These are phyloP conservation scores for Sphagnum tenellum DNA, from an alignment of 225 moss, liverwort and hornwort genomes.

Conservation along the genomic window DNA sequence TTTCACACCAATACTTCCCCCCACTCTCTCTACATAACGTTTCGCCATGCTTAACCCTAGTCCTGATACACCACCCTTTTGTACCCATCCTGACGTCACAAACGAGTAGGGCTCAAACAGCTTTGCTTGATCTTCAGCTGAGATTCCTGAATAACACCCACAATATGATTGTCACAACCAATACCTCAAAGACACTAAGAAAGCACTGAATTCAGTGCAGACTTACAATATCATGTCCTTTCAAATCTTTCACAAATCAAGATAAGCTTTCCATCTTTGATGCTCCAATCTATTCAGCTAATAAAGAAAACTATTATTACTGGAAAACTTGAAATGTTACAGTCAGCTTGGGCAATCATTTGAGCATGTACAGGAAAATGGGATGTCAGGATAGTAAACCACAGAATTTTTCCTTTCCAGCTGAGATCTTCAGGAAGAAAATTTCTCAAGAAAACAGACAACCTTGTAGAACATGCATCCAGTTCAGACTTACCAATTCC, in stretches of 20 bases:
- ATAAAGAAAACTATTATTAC: background rate
- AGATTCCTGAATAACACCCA: slow-evolving; percentile 13
- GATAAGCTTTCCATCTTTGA: background rate
- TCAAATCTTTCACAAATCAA: background rate
- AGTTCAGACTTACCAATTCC: slow-evolving; percentile 13
- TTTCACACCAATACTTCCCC: slow-evolving; percentile 20
- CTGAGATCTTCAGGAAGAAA: too few relatives aligned
- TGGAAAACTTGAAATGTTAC: background rate
- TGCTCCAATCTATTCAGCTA: background rate
- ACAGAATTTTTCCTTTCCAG: background rate
- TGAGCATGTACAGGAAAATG: too few relatives aligned
- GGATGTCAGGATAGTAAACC: background rate
- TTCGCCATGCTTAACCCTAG: slow-evolving; percentile 24
- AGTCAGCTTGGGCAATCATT: too few relatives aligned
- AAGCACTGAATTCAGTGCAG: too few relatives aligned
- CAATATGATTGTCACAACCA: background rate
- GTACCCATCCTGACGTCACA: slow-evolving; percentile 21
- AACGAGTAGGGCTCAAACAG: slow-evolving; percentile 26
- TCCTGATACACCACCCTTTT: slow-evolving; percentile 21
- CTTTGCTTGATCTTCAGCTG: slow-evolving; percentile 14
- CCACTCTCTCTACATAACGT: slow-evolving; percentile 22
- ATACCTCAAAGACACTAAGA: too few relatives aligned
- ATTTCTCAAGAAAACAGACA: background rate
- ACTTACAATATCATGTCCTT: too few relatives aligned
- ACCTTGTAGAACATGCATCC: background rate